phyloP scores from a whole-genome alignment of 768 basidiomycete species.

The Rhizopogon roseolus region DNA sequence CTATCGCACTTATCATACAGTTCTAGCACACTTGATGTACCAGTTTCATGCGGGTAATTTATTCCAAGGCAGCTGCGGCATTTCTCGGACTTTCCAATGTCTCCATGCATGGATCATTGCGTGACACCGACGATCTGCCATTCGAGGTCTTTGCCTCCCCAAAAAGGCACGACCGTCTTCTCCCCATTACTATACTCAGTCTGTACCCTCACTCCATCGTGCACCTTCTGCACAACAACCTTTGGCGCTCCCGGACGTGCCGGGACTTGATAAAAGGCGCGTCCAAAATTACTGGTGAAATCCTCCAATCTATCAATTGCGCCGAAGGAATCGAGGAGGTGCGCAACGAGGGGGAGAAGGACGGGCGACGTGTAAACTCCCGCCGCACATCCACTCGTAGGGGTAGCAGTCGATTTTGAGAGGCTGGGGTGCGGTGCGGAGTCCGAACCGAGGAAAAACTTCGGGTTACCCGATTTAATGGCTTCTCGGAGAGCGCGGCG shows the following conservation, averaged over 20 bases:
- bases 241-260: conserved; percentile 24
- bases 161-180: conserved; percentile 74
- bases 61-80: no score
- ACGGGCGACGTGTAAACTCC: conserved; percentile 95
- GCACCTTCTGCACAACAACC: conserved; percentile 41
- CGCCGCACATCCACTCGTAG: conserved; percentile 78
- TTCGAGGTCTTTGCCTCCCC: conserved; percentile 73
- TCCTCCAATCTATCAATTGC: conserved; percentile 77
- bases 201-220: conserved; percentile 33
- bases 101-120: neutral
- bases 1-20: no score
- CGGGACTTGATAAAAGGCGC: conserved; percentile 66
- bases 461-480: conserved; percentile 59
- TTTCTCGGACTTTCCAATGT: no score
- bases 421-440: conserved; percentile 85
- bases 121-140: conserved; percentile 53
- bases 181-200: conserved; percentile 40
- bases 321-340: conserved; percentile 82
- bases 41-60: no score
- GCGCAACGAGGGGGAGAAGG: conserved; percentile 84
- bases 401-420: conserved; percentile 66
- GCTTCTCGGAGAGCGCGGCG: conserved; percentile 76
- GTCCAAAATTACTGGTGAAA: conserved; percentile 77
- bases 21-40: no score
- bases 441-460: conserved; percentile 71